Evolutionary conservation across 768 basidiomycete genomes (phyloP).

Genomic region (Candolleomyces eurysporus): DNA sequence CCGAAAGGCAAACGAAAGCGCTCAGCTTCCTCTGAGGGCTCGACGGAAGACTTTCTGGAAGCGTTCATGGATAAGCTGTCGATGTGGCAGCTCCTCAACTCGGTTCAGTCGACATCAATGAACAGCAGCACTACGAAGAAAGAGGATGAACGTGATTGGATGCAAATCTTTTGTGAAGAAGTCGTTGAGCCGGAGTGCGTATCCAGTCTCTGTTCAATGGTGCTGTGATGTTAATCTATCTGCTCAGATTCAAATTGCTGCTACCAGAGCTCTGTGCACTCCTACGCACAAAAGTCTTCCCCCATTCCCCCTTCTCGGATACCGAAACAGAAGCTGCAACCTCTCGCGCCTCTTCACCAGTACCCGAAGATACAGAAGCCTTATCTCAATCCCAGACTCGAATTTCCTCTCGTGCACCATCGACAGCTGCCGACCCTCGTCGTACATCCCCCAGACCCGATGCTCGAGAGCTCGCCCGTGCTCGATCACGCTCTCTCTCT

Average conservation of each 20-base stretch:
- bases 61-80: conserved; percentile 77
- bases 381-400: conserved; percentile 1
- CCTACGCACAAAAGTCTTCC: conserved; percentile 67
- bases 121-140: background rate
- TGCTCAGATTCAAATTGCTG: conserved; percentile 49
- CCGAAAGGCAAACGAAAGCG: conserved; percentile 27
- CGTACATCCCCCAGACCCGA: conserved; percentile 20
- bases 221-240: background rate
- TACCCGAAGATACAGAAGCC: background rate
- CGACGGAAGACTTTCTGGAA: conserved; percentile 56
- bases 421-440: conserved; percentile 29
- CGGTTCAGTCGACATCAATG: conserved; percentile 3
- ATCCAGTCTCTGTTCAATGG: background rate
- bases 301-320: conserved; percentile 58
- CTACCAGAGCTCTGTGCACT: conserved; percentile 56
- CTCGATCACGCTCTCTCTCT: conserved; percentile 63
- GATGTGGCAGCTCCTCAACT: conserved; percentile 67
- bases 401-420: conserved; percentile 14
- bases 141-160: conserved; percentile 60
- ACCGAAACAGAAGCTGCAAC: conserved; percentile 23
- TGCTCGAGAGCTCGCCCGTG: conserved; percentile 26
- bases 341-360: conserved; percentile 15
- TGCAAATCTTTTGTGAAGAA: conserved; percentile 67
- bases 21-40: conserved; percentile 16
- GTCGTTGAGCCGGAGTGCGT: conserved; percentile 64